Base-by-base conservation (phyloP, 345 rosid species). In the Eucalyptus brandiana region DNA sequence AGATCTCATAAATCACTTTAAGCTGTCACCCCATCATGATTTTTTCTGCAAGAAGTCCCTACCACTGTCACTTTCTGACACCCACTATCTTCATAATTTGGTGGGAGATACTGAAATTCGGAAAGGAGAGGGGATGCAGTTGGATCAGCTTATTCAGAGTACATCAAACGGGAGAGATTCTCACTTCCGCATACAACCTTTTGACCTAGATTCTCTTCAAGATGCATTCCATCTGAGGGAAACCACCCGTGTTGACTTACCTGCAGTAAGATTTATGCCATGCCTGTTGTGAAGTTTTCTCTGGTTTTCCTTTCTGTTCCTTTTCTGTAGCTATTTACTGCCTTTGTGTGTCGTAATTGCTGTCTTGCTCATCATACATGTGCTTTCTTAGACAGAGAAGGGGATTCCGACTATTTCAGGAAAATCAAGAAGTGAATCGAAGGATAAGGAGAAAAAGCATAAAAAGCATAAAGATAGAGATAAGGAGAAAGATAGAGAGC, bases 381-480 rank as follows among this genome's bases (percentile, higher is more conserved):
- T 54, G 89, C 51, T 89, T 87, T 86, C 48, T 69, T 87, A 97
- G 99, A 92, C 93, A 54, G 99, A 97, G 89, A 97, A 95, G 91
- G 99, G 99, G 90, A 91, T 89, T 72, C 99, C 98, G 87, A 97
- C 99, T 1, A 80, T 97, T 90, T 93, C 97, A 44, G 92, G 95
- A 12, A 97, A 96, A 93, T 94, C 95, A 87, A 97, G 93, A 92
- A 92, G 93, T 90, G 98, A 97, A 88, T 93, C 96, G 28, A 97
- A 94, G 91, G 99, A 96, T 90, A 97, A 94, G 93, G 98, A 96
- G 89, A 94, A 97, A 94, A 97, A 96, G 93, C 99, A 94, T 93
- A 97, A 94, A 92, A 97, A 95, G 92, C 97, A 93, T 93, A 97
- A 89, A 92, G 98, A 97, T 89, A 95, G 92, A 89, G 98, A 96